Base-by-base conservation (phyloP, 2,329 filamentous ascomycete genomes). In the Davidsoniella virescens region DNA sequence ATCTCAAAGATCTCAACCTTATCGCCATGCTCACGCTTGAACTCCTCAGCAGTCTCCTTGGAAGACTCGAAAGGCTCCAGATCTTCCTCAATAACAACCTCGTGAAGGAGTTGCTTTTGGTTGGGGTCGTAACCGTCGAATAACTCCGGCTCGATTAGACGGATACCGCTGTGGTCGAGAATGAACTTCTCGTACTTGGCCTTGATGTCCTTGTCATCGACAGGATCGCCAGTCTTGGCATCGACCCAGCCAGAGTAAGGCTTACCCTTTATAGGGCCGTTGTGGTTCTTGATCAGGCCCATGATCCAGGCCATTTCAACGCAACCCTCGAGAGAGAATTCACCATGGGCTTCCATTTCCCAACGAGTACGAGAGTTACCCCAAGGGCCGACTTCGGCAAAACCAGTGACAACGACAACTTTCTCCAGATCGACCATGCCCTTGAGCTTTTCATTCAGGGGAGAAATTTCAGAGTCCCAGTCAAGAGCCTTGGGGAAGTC, bases 231-330 rank as follows among this genome's bases (percentile, higher is more conserved):
- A 49, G 86, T 82, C 76, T 96, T 96, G 63, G 80, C 75, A 61
- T 98, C 92, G 53, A 98, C 86, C 87, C 86, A 98, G 58, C 92
- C 92, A 57, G 90, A 87, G 70, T 98, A 96, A 56, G 84, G 84
- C 70, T 94, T 84, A 64, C 92, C 92, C 72, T 98, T 98, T 64
- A 98, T 78, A 29, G 82, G 81, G 16, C 92, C 92, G 59, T 96
- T 96, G 72, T 94, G 86, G 66, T 98, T 94, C 75, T 90, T 95
- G 71, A 98, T 96, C 54, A 96, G 79, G 62, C 92, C 92, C 90
- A 96, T 98, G 66, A 98, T 87, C 92, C 92, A 98, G 29, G 92
- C 88, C 92, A 98, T 98, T 68, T 98, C 92, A 54, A 98, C 83
- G 61, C 92, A 96, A 26, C 92, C 92, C 66, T 98, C 93, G 12